A percentile compares a stretch with the other conserved stretches of the same genome.
Evolutionary conservation across 1,284 basidiomycete species (phyloP).

Genomic region (Trichosporon faecale): DNA sequence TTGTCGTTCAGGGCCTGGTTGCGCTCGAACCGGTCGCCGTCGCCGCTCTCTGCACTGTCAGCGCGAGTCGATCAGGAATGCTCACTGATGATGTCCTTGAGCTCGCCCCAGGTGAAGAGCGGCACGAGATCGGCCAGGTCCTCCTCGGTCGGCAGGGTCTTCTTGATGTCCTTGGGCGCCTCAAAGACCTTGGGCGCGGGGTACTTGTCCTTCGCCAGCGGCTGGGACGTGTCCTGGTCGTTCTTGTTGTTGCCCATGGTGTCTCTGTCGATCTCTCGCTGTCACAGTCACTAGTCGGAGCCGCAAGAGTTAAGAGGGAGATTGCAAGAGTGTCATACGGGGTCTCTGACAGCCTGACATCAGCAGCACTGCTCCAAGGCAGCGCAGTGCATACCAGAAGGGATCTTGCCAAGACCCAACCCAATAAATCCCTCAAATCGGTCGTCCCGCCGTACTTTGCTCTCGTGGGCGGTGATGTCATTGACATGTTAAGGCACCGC

Average conservation of each 20-base stretch:
- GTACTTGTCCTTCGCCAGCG: conserved; percentile 26
- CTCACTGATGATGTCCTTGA: conserved; percentile 45
- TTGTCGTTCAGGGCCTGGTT: conserved; percentile 44
- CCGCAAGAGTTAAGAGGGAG: neutral
- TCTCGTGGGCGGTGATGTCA: neutral
- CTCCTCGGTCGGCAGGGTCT: conserved; percentile 42
- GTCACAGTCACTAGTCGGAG: no score
- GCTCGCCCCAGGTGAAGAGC: conserved; percentile 50
- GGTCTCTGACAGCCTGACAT: neutral
- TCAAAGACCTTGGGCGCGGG: conserved; percentile 36
- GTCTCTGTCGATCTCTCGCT: neutral
- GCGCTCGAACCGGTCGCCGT: conserved; percentile 41
- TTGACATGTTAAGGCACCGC: neutral
- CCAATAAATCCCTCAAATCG: neutral
- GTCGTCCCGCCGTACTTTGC: neutral
- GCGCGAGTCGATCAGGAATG: neutral
- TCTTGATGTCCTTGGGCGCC: conserved; percentile 31
- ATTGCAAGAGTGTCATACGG: neutral
- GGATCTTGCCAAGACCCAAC: neutral
- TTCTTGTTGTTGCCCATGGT: neutral
- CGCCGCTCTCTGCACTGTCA: conserved; percentile 26
- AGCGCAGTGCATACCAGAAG: neutral
- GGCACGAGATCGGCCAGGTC: conserved; percentile 46
- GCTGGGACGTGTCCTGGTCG: neutral
- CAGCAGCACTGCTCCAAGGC: no score